Conservation (phyloP, 176 grass and related monocot species). For the Triticum timopheevii region DNA sequence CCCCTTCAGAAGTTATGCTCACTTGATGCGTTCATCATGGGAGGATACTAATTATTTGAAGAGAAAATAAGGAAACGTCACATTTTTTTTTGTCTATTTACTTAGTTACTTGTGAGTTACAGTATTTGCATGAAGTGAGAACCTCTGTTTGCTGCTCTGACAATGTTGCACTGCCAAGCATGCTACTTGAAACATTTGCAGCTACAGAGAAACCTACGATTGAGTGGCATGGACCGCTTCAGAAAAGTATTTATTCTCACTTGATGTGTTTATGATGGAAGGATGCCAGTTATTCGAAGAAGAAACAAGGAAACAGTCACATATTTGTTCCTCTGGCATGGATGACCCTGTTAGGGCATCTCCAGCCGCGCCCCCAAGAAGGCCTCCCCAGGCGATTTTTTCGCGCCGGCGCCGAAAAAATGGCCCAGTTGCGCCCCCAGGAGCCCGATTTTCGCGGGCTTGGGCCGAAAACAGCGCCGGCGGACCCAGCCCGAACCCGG, state of each 20-base stretch:
- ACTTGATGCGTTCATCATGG: neutral
- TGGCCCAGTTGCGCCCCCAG: too few species aligned
- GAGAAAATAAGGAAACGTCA: neutral
- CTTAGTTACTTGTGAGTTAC: neutral
- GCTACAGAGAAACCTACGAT: neutral
- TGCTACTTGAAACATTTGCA: neutral
- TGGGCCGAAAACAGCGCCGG: too few species aligned
- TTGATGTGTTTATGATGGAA: neutral
- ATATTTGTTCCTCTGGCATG: constrained; percentile 71
- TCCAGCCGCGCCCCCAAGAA: too few species aligned
- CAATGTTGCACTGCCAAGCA: neutral
- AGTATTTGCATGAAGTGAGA: neutral
- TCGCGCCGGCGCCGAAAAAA: too few species aligned
- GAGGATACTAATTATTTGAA: neutral
- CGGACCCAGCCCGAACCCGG: too few species aligned
- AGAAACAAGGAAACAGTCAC: neutral
- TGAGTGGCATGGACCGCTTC: neutral
- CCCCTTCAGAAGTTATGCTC: too few species aligned
- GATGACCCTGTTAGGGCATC: constrained; percentile 46
- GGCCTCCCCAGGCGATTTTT: too few species aligned
- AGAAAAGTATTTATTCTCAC: neutral
- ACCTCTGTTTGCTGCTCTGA: neutral
- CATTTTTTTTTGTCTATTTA: neutral
- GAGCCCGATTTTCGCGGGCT: too few species aligned
- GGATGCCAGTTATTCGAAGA: neutral